phyloP scores from a whole-genome alignment of 305 asterid genomes.

The Plantago rigida region DNA sequence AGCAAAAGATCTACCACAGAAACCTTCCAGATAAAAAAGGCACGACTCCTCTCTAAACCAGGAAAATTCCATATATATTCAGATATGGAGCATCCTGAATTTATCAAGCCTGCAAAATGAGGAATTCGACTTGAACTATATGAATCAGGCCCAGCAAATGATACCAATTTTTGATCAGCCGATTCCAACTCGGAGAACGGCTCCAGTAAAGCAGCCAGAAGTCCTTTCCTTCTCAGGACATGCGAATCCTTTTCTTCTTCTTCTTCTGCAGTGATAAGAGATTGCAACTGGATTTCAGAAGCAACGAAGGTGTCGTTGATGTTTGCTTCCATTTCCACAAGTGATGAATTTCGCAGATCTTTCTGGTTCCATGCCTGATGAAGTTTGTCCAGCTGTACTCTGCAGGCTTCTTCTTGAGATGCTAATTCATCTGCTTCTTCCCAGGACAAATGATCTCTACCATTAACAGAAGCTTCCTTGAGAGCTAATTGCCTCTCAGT shows the following conservation, averaged over 20 bases:
- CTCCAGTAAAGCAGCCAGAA: constrained; percentile 53
- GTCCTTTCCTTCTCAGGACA: constrained; percentile 57
- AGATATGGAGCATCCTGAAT: constrained; percentile 64
- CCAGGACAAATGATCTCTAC: constrained; percentile 97
- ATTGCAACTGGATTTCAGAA: constrained; percentile 52
- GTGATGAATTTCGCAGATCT: constrained; percentile 60
- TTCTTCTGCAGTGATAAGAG: constrained; percentile 50
- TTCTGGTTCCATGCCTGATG: constrained; percentile 92
- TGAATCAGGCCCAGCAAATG: constrained; percentile 40
- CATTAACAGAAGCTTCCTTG: constrained; percentile 83
- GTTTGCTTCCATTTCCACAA: constrained; percentile 61
- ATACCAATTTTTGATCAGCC: constrained; percentile 55
- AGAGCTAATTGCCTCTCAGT: constrained; percentile 95
- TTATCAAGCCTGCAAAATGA: constrained; percentile 52
- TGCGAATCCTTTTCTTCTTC: constrained; percentile 53
- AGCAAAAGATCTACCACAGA: constrained; percentile 74
- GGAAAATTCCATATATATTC: constrained; percentile 78
- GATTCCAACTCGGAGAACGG: constrained; percentile 90
- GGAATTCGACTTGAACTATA: constrained; percentile 48
- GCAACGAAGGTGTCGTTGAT: constrained; percentile 51
- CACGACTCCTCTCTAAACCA: constrained; percentile 43
- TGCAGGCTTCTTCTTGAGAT: constrained; percentile 97
- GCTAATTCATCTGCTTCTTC: constrained; percentile 99
- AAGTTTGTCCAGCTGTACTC: constrained; percentile 82
- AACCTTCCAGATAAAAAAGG: constrained; percentile 90